Evolutionary conservation across 2,329 filamentous ascomycete genomes (phyloP), one percentile per base, ranked within the genome.

Genomic region (Akanthomyces dipterigenus): DNA sequence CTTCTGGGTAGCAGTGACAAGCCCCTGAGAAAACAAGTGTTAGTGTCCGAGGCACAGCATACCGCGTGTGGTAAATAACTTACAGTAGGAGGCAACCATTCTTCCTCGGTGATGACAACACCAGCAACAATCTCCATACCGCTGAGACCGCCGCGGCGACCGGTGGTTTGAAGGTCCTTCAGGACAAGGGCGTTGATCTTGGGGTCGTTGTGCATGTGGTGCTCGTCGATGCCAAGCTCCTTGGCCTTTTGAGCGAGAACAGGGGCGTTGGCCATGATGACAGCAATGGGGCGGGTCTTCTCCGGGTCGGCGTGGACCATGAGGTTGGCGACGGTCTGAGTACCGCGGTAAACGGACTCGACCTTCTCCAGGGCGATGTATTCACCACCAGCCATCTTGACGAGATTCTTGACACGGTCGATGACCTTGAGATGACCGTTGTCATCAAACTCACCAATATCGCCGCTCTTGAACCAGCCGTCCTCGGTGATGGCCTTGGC

Each of bases 301-400:
- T 88, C 84, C 65, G 83, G 76, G 63, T 91, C 89, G 46, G 91
- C 93, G 70, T 95, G 89, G 46, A 96, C 83, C 80, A 95, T 95
- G 71, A 97, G 86, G 77, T 96, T 96, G 63, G 84, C 84, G 22
- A 96, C 91, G 11, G 89, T 84, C n/a, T 85, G 82, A 11, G 84
- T 85, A 50, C 90, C 87, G 64, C 93, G 88, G 78, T 97, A 98
- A 60, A 96, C 82, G 3, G 93, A 89, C 78, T 98, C 93, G 63
- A 98, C 86, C 80, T 93, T 97, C 80, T 98, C 93, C 4, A 99
- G 84, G 24, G 93, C 95, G 73, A 98, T 96, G 76, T 98, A 98
- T 80, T 98, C 93, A 67, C 93, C 93, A 63, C 93, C 92, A 66
- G 91, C 84, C 65, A 95, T 93, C 86, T 98, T 98, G 75, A 98